Evolutionary conservation across 1,284 basidiomycete species (phyloP), one percentile per base, ranked within the genome.

Genomic region (Leccinum pachyderme): DNA sequence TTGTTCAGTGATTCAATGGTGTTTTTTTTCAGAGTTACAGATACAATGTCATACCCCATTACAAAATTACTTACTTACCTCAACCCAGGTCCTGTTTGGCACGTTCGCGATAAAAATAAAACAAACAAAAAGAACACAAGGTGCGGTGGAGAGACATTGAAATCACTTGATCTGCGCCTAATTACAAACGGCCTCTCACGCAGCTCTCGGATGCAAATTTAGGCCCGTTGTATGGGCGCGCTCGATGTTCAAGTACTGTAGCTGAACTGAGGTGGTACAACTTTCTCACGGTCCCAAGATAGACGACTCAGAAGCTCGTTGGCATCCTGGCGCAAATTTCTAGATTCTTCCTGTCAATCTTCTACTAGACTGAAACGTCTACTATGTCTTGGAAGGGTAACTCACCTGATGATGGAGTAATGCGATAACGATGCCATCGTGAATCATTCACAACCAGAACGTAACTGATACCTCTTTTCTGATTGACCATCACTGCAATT

Each of bases 261-360:
- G 18, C 29, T 31, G 9, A 31, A 31, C 29, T 31, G 12, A 31
- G 29, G 7, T 13, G 5, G 15, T 31, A 11, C 2, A 24, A 24
- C n/a, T 24, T 32, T 44, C 59, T 28, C 59, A 45, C 12, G 25
- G 3, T 53, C 33, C 12, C 18, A 12, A 41, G 13, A 47, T 15
- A 15, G 8, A 5, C 41, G 8, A 22, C n/a, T 35, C 37, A 15
- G 11, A 6, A n/a, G 46, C 57, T 59, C 52, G 43, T 59, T 52
- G 31, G 28, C 1, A 32, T 31, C 15, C 18, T 44, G 12, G 31
- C 13, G 22, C 39, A 41, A 31, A 25, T 9, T 6, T 12, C 29
- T 43, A 33, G 39, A 15, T 33, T 22, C 7, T 24, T 31, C 25
- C 12, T 4, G 7, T 18, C 18, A 18, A n/a, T 13, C 4, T 15